A percentile compares a stretch with the other conserved stretches of the same genome.
Evolutionary conservation across 306 rosid species (phyloP).

Genomic region (Vigna radiata): DNA sequence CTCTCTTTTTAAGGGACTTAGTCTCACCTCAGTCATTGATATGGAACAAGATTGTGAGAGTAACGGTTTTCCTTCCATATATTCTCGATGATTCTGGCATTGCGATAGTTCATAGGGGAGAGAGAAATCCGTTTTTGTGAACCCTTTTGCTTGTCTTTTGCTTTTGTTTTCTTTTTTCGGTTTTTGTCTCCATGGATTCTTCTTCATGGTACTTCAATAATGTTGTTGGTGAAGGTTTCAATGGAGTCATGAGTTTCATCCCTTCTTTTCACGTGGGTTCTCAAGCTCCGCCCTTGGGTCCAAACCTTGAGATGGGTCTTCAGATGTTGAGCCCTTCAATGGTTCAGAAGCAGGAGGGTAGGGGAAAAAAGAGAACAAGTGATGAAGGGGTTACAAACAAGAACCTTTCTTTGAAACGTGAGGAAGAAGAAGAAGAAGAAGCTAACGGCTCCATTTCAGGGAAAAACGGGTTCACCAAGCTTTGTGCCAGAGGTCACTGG

Average conservation of each 20-base stretch:
- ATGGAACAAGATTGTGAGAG: not conserved
- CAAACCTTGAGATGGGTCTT: conserved; percentile 49
- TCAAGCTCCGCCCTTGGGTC: conserved; percentile 25
- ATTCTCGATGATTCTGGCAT: conserved; percentile 28
- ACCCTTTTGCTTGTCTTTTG: not conserved
- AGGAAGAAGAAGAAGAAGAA: conserved; percentile 53
- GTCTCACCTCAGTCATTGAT: conserved; percentile 10
- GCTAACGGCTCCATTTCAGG: conserved; percentile 36
- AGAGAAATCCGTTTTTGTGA: not conserved
- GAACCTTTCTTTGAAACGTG: conserved; percentile 49
- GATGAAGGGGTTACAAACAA: conserved; percentile 34
- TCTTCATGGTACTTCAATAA: conserved; percentile 45
- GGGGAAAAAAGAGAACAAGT: conserved; percentile 26
- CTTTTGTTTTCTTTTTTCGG: not conserved
- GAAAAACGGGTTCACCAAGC: conserved; percentile 54
- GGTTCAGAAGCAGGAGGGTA: conserved; percentile 28
- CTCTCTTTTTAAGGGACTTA: conserved; percentile 24
- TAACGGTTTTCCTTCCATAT: not conserved
- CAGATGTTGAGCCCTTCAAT: conserved; percentile 49
- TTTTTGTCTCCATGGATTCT: conserved; percentile 44
- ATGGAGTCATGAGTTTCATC: conserved; percentile 43
- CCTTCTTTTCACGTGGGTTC: conserved; percentile 35
- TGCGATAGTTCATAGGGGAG: conserved; percentile 28
- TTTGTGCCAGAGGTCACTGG: conserved; percentile 96
- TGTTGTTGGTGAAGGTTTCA: conserved; percentile 38